Evolutionary conservation across 306 rosid species (phyloP), one percentile per base, ranked within the genome.

Genomic region (Prunus dulcis): DNA sequence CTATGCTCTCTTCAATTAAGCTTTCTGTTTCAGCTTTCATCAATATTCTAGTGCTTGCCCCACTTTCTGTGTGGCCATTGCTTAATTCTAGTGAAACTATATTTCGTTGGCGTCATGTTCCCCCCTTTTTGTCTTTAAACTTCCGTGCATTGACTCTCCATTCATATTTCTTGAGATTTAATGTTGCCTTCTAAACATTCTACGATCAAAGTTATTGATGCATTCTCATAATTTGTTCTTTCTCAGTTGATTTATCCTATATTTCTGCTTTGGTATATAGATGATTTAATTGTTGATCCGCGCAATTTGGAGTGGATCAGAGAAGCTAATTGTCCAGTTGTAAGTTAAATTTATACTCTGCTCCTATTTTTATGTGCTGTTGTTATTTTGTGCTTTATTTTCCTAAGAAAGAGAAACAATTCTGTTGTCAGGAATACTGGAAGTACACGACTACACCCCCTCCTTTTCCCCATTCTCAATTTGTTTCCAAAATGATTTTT

Each of bases 231-330:
- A 43, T 46, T 71, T 64, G 32, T 45, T 41, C 51, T n/a, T 49
- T 56, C 50, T 55, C 7, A 58, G 69, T 78, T 53, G 34, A 80
- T 69, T 73, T 22, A 76, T 74, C 76, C 30, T 47, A 49, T 47
- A 61, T 52, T 20, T 53, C 75, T 68, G 30, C 28, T 56, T 69
- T 78, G 78, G 72, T 55, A 22, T 81, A 18, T 77, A 95, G 99
- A 92, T 87, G 97, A 95, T 85, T 89, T 95, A 83, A 87, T 95
- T 84, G 99, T 95, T 75, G 97, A 95, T 87, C 99, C 97, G 57
- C 92, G 91, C 73, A 92, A 90, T 82, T 75, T 95, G 52, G 97
- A 90, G 85, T 95, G 97, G 97, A 82, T 92, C 82, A 88, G 97
- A 82, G 97, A 92, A 82, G 93, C 97, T 80, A 88, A 84, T 72